Base-by-base conservation (phyloP, 306 rosid genomes). In the Cercis canadensis region DNA sequence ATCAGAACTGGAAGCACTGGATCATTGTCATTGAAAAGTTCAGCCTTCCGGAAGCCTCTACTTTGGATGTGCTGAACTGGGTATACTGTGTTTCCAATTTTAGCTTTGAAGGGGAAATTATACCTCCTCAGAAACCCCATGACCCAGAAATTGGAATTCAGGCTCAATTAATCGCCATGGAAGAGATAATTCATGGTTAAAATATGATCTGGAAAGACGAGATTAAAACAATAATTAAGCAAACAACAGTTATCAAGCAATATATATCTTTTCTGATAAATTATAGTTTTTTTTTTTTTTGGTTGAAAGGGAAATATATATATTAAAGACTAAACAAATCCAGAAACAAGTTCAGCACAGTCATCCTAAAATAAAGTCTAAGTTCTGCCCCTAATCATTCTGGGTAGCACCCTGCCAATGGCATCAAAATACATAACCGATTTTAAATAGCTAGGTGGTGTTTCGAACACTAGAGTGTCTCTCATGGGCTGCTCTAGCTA, bases 1-100 rank as follows among this genome's bases (percentile, higher is more conserved):
- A 92, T 88, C 57, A 92, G 80, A 82, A 92, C 95, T 13, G 96
- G 98, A 83, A 86, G 84, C 78, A 81, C 78, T 11, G 74, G 47
- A 75, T 83, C 80, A 17, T 80, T 77, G 71, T 82, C 80, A 44
- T 70, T 55, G 74, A 73, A 75, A 61, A 63, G 56, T 79, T 75
- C 65, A 6, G 82, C 65, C 67, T 72, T 74, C 18, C 94, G 87
- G 58, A 86, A 72, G 72, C 83, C 73, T 83, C 98, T 87, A 5
- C 65, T 61, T 65, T 81, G 90, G 34, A 76, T 29, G 51, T 47
- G 51, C 56, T 8, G 67, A 50, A 78, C 40, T 49, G 79, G 50
- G 59, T 39, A 55, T 37, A 55, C 83, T 69, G 75, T 75, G 33
- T 59, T 80, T 72, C 49, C 69, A 58, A 80, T 70, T 76, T 75